phyloP scores from a whole-genome alignment of 1,284 basidiomycete species.

The Cutaneotrichosporon sp. region DNA sequence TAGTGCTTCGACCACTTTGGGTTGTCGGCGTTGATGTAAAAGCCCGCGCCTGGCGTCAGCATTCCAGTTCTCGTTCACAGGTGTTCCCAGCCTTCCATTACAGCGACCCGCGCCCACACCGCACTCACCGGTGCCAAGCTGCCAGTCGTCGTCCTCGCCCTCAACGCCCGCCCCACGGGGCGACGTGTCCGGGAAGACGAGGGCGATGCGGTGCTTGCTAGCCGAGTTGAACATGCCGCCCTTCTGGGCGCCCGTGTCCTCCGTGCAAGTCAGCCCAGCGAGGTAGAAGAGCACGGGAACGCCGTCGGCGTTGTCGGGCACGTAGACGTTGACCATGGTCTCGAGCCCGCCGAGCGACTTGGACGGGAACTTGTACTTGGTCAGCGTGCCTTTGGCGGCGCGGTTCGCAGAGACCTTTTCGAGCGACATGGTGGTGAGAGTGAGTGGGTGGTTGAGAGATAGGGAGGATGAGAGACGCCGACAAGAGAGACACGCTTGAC shows the following conservation, averaged over 20 bases:
- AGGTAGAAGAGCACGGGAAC: conserved; percentile 86
- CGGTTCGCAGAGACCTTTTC: conserved; percentile 71
- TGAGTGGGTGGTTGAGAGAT: neutral
- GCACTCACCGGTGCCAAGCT: conserved; percentile 69
- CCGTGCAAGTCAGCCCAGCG: conserved; percentile 89
- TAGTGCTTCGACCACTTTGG: conserved; percentile 76
- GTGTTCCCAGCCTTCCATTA: no score
- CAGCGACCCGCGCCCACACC: neutral
- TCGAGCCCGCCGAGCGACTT: conserved; percentile 69
- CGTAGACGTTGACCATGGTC: conserved; percentile 83
- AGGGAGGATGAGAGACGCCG: neutral
- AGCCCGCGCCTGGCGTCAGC: conserved; percentile 67
- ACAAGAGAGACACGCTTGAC: neutral
- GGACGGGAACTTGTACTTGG: conserved; percentile 83
- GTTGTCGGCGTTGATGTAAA: conserved; percentile 84
- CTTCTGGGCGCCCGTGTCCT: conserved; percentile 92
- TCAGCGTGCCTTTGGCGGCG: conserved; percentile 69
- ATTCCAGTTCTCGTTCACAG: no score
- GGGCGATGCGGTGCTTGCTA: conserved; percentile 73
- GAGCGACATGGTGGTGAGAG: conserved; percentile 50
- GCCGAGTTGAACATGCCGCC: conserved; percentile 77
- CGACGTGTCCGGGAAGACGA: conserved; percentile 94
- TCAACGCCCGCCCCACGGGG: conserved; percentile 87
- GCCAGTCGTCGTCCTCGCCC: conserved; percentile 83
- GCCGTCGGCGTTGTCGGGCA: conserved; percentile 61